Evolutionary conservation across 148 eudicot species (phyloP).

Genomic region (Vaccinium darrowii): DNA sequence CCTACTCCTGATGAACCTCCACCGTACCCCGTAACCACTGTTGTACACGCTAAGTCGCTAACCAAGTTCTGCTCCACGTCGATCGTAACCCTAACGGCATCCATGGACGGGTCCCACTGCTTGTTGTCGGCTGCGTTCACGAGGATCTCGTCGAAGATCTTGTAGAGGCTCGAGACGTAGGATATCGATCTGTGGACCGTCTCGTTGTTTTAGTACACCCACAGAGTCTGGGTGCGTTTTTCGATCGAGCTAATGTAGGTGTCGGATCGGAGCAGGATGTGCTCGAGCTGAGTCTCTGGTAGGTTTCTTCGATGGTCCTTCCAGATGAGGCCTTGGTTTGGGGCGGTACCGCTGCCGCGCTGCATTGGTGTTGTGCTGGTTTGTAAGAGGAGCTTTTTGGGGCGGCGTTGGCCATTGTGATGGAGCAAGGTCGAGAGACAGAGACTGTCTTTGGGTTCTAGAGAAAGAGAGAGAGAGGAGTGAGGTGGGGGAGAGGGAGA

Average conservation of each 20-base stretch:
- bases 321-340: constrained; percentile 6
- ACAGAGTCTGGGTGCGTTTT: constrained; percentile 62
- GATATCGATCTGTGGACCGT: constrained; percentile 43
- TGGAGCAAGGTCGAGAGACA: too few relatives aligned
- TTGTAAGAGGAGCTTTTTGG: too few relatives aligned
- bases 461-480: too few relatives aligned
- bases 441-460: too few relatives aligned
- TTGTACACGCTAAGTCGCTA: constrained; percentile 70
- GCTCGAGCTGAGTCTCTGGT: constrained; percentile 91
- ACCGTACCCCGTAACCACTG: constrained; percentile 87
- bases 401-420: too few relatives aligned
- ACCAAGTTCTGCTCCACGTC: constrained; percentile 48
- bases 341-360: constrained; percentile 19
- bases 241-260: constrained; percentile 89
- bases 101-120: constrained; percentile 81
- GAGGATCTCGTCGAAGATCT: constrained; percentile 90
- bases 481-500: too few relatives aligned
- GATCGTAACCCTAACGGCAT: constrained; percentile 58
- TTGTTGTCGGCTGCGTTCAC: constrained; percentile 95
- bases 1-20: constrained; percentile 85
- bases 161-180: constrained; percentile 88
- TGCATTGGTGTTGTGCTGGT: constrained; percentile 39
- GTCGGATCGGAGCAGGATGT: constrained; percentile 97
- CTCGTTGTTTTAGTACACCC: constrained; percentile 54
- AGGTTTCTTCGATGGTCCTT: constrained; percentile 80